phyloP scores from a whole-genome alignment of 192 early-diverging fungal species.

The Podila epicladia region DNA sequence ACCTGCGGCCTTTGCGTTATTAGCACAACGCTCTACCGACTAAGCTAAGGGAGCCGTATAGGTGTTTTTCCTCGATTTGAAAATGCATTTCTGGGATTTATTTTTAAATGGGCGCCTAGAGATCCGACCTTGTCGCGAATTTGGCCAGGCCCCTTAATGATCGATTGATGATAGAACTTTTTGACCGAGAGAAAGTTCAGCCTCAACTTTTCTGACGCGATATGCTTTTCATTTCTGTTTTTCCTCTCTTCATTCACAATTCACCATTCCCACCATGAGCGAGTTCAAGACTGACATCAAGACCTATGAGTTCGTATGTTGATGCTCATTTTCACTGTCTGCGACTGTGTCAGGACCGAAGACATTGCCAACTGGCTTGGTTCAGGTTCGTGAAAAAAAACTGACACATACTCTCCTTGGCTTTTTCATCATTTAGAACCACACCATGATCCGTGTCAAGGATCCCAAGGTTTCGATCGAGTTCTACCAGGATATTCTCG shows the following conservation, averaged over 20 bases:
- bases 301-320: constrained; percentile 47
- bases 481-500: constrained; percentile 81
- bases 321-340: neutral
- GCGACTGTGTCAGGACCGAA: neutral
- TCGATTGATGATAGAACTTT: too few relatives aligned
- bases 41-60: constrained; percentile 58
- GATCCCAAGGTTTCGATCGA: constrained; percentile 78
- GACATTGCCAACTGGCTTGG: neutral
- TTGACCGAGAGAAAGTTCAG: too few relatives aligned
- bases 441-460: constrained; percentile 89
- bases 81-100: too few relatives aligned
- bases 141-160: too few relatives aligned
- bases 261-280: constrained; percentile 21
- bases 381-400: neutral
- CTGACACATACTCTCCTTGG: neutral
- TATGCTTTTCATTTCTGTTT: neutral
- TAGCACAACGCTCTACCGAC: constrained; percentile 76
- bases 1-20: constrained; percentile 73
- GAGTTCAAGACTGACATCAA: constrained; percentile 46
- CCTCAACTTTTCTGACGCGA: too few relatives aligned
- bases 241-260: neutral
- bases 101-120: too few relatives aligned
- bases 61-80: too few relatives aligned
- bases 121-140: too few relatives aligned
- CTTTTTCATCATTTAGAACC: constrained; percentile 62